A percentile compares a stretch with the other conserved stretches of the same genome.
These are phyloP conservation scores for Penicillium antarcticum DNA, from an alignment of 495 filamentous ascomycete genomes.

Conservation along the genomic window DNA sequence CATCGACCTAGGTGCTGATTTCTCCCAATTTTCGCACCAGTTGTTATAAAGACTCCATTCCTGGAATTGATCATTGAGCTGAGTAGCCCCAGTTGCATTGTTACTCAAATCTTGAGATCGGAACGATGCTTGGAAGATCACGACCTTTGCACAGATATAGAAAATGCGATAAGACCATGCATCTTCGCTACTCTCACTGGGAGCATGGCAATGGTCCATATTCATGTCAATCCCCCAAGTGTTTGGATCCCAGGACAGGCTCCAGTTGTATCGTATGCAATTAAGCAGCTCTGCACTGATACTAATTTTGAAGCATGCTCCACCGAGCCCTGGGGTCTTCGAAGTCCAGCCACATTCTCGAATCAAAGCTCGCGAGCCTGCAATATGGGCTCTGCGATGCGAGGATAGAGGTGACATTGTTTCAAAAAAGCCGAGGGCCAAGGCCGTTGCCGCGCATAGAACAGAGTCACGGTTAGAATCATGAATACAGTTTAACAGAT, in stretches of 20 bases:
- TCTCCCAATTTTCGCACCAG: constrained; percentile 79
- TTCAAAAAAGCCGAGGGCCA: constrained; percentile 89
- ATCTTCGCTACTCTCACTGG: constrained; percentile 60
- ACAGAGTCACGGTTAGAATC: constrained; percentile 80
- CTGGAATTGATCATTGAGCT: constrained; percentile 59
- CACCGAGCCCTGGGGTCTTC: constrained; percentile 71
- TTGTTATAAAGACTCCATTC: constrained; percentile 76
- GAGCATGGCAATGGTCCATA: constrained; percentile 47
- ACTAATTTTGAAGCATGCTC: constrained; percentile 94
- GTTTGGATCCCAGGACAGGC: constrained; percentile 86
- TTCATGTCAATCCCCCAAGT: constrained; percentile 89
- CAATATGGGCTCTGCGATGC: constrained; percentile 82
- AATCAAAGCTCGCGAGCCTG: constrained; percentile 81
- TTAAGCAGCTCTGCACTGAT: constrained; percentile 84
- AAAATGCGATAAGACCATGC: constrained; percentile 89
- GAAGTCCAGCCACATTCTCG: constrained; percentile 91
- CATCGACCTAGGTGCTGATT: constrained; percentile 77
- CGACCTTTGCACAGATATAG: constrained; percentile 85
- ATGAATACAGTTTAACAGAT: constrained; percentile 68
- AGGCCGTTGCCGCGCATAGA: constrained; percentile 84
- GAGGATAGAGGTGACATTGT: constrained; percentile 77
- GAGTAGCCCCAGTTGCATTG: constrained; percentile 44
- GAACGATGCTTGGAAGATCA: constrained; percentile 72
- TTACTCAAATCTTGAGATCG: constrained; percentile 56
- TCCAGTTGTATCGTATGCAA: constrained; percentile 85